Percentiles rank a stretch among this genome's conserved stretches.
Evolutionary conservation across 192 early-diverging fungal species (phyloP).

Genomic region (Backusella mclennaniae): DNA sequence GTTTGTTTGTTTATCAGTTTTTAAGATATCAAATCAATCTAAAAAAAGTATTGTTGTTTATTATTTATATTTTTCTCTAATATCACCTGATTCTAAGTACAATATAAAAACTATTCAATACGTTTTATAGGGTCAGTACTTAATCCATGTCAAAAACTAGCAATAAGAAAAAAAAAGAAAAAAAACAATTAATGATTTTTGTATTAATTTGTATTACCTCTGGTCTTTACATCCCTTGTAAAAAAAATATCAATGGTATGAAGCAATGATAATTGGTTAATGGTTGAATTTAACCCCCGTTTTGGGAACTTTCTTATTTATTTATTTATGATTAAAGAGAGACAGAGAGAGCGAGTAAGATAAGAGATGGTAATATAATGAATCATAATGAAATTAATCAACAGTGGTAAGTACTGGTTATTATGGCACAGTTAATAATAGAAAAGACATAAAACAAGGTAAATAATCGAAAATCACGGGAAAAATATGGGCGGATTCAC

Average conservation of each 20-base stretch:
- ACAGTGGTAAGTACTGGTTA: background rate
- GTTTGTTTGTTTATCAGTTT: background rate
- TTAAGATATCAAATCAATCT: background rate
- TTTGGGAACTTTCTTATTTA: background rate
- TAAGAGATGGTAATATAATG: background rate
- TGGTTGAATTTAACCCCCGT: background rate
- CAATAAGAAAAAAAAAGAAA: background rate
- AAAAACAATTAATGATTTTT: background rate
- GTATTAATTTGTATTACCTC: constrained; percentile 1
- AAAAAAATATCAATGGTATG: background rate
- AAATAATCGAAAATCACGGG: background rate
- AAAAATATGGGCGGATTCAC: background rate
- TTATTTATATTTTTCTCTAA: background rate
- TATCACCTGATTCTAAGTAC: background rate
- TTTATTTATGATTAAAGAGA: background rate
- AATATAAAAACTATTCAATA: background rate
- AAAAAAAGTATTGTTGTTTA: background rate
- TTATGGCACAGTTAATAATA: background rate
- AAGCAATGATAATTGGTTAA: constrained; percentile 1
- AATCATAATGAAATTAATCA: background rate
- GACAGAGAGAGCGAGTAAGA: background rate
- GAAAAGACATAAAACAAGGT: background rate
- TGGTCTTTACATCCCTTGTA: constrained; percentile 2
- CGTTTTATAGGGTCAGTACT: background rate
- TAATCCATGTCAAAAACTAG: background rate